phyloP scores from a whole-genome alignment of 2,329 filamentous ascomycete genomes.

The Arthrobotrys musiformis region DNA sequence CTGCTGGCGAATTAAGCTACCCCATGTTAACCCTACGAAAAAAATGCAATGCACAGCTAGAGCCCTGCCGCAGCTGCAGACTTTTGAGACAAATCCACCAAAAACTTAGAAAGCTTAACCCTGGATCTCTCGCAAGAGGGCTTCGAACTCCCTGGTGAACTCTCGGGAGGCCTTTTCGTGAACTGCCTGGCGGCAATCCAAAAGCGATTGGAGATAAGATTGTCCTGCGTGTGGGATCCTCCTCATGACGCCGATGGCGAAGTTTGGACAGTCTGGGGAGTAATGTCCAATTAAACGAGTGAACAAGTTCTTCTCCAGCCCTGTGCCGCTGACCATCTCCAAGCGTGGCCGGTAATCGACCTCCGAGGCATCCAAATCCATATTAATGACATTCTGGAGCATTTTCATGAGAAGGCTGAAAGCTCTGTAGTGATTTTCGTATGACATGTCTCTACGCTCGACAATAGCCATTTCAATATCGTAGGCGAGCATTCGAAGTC shows the following conservation, averaged over 20 bases:
- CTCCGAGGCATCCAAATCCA: slow-evolving; percentile 19
- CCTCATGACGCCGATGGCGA: slow-evolving; percentile 38
- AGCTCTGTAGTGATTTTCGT: slow-evolving; percentile 18
- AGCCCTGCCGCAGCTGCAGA: not conserved
- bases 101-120: not conserved
- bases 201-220: not conserved
- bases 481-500: slow-evolving; percentile 26
- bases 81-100: not conserved
- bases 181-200: slow-evolving; percentile 10
- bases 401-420: slow-evolving; percentile 36
- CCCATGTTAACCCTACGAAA: not conserved
- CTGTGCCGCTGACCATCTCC: slow-evolving; percentile 17
- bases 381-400: slow-evolving; percentile 18
- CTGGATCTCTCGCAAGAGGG: slow-evolving; percentile 29
- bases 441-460: slow-evolving; percentile 4
- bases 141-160: slow-evolving; percentile 27
- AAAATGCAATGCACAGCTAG: not conserved
- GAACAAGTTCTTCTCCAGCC: slow-evolving; percentile 35
- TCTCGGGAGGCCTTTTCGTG: slow-evolving; percentile 18
- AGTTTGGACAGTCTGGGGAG: slow-evolving; percentile 14
- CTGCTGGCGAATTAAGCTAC: not conserved
- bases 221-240: slow-evolving; percentile 16
- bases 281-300: slow-evolving; percentile 27
- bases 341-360: slow-evolving; percentile 21
- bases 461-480: slow-evolving; percentile 30